Base-by-base conservation (phyloP, 768 basidiomycete species). In the Trametes cingulata region DNA sequence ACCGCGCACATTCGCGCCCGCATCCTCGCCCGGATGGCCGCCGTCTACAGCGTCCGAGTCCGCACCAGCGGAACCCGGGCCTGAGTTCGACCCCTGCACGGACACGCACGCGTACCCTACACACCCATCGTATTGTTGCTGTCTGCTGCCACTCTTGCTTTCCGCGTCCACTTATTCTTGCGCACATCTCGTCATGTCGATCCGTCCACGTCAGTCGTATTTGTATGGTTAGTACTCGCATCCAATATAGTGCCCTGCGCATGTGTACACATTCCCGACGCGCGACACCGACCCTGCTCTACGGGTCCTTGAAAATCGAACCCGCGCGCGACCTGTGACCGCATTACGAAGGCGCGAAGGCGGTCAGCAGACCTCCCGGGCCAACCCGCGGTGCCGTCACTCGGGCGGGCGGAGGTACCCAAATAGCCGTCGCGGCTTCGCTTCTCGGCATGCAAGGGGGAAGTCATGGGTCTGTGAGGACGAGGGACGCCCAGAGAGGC, bases 31-130 rank as follows among this genome's bases (percentile, higher is more conserved):
- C n/a, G 17, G 13, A 39, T 10, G 29, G 29, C 29, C 29, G 29
- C 29, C 29, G 29, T 10, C 29, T 10, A 33, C 29, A 33, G 29
- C 29, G 29, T 33, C 29, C 29, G n/a, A n/a, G n/a, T 33, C 24
- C 27, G 2, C 56, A 29, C n/a, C 17, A 17, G 7, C 24, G 22
- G 2, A 15, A 17, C 37, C 9, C 22, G 29, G 8, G 14, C 27
- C 17, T 10, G 45, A 5, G 29, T 17, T 27, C 35, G 41, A 3
- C 36, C 40, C n/a, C 14, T 22, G 53, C 60, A 55, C 53, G 53
- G 53, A 61, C 60, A 36, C 48, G 60, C 60, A 55, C 39, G 29
- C 51, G 52, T 55, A 61, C 53, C 52, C 60, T 61, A 55, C 55
- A 54, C 17, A n/a, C 17, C 50, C 48, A 35, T 41, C 43, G 43